Base-by-base conservation (phyloP, 2,329 filamentous ascomycete species). In the Aspergillus pseudonomiae region DNA sequence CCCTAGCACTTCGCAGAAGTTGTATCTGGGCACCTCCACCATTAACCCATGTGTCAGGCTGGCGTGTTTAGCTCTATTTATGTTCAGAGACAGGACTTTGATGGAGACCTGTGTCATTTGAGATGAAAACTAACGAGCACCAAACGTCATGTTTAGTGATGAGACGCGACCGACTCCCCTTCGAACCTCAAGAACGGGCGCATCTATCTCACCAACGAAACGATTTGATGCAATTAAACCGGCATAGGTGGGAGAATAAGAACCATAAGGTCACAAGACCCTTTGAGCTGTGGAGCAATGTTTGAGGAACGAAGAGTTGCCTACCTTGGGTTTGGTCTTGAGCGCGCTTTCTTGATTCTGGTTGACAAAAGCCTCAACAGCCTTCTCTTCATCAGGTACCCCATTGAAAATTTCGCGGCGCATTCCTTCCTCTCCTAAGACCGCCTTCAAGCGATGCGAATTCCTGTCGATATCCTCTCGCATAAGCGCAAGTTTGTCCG, bases 251-350 rank as follows among this genome's bases (percentile, higher is more conserved):
- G 16, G 39, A 10, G 11, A 34, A 52, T n/a, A 52, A 19, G 3
- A 32, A n/a, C 4, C 34, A 11, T 6, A 52, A 34, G 16, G 19
- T 21, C 28, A 52, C n/a, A 34, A 32, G 48, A 21, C 19, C 19
- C 28, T 10, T 52, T 12, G 26, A 30, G 48, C 28, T 19, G 41
- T 30, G 46, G 26, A 32, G 19, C 14, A 43, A 57, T 59, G 56
- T 32, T 26, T 43, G 39, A 45, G 54, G 34, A 58, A 5, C 19
- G 30, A 48, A 61, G 32, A 61, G 53, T 34, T 12, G 80, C 85
- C 76, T 77, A 93, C 92, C 87, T 94, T 94, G 5, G 94, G 94
- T 73, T 90, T 89, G 43, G 88, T 94, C 83, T 96, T 96, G 57
- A 97, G 82, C 16, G 93, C 92, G 65, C 87, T 90, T 63, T 88